phyloP scores from a whole-genome alignment of 2,329 filamentous ascomycete genomes.

The Colletotrichum incanum region DNA sequence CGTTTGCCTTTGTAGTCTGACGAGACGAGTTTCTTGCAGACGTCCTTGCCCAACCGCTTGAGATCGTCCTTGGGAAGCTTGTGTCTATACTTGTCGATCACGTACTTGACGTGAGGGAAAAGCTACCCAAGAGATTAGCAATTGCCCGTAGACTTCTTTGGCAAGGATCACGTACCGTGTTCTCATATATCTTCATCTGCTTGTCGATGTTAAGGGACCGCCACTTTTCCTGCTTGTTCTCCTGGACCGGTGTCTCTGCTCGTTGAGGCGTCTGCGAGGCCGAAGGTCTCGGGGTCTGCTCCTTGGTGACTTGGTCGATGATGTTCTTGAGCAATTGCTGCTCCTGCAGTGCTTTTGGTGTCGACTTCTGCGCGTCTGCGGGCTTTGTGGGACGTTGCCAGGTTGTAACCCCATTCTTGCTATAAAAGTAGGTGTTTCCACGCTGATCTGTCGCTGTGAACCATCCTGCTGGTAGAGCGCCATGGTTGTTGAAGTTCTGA shows the following conservation, averaged over 20 bases:
- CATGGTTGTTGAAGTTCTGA: slow-evolving; percentile 63
- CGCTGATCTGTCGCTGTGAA: slow-evolving; percentile 80
- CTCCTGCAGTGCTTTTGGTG: slow-evolving; percentile 74
- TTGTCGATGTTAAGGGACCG: slow-evolving; percentile 81
- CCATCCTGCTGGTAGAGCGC: slow-evolving; percentile 86
- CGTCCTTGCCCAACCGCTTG: slow-evolving; percentile 75
- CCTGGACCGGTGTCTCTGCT: slow-evolving; percentile 67
- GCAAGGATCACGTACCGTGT: slow-evolving; percentile 76
- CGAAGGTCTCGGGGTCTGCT: slow-evolving; percentile 68
- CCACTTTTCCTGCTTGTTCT: slow-evolving; percentile 81
- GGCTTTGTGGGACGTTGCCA: slow-evolving; percentile 85
- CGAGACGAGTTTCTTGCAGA: slow-evolving; percentile 90
- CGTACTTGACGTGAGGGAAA: slow-evolving; percentile 86
- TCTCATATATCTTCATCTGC: slow-evolving; percentile 95
- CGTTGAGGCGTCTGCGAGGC: slow-evolving; percentile 77
- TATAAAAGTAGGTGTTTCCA: slow-evolving; percentile 90
- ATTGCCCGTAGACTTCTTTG: background rate
- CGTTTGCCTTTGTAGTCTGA: slow-evolving; percentile 93
- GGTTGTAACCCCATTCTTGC: slow-evolving; percentile 81
- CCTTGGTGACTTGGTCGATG: slow-evolving; percentile 86
- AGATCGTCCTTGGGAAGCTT: slow-evolving; percentile 87
- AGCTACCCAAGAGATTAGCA: slow-evolving; percentile 66
- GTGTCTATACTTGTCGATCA: slow-evolving; percentile 88
- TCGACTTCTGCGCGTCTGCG: slow-evolving; percentile 74
- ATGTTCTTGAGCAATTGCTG: slow-evolving; percentile 86